Evolutionary conservation across 2,329 filamentous ascomycete genomes (phyloP).

Genomic region (Seiridium cupressi): DNA sequence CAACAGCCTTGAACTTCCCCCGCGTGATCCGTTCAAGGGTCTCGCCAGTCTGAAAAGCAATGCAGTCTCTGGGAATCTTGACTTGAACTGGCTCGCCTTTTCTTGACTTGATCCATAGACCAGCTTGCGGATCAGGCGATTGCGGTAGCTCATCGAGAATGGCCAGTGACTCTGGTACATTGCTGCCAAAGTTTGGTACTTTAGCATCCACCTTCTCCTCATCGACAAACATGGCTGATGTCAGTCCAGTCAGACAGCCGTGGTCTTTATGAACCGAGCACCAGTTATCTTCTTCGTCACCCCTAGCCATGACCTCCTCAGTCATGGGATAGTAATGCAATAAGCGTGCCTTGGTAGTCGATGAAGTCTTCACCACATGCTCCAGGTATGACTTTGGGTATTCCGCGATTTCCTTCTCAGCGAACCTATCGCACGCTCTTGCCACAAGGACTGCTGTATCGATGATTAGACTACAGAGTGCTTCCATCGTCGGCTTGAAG

Average conservation of each 20-base stretch:
- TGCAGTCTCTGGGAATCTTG: conserved; percentile 83
- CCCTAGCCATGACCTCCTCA: conserved; percentile 28
- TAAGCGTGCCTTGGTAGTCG: conserved; percentile 85
- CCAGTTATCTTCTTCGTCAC: conserved; percentile 77
- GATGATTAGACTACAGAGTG: conserved; percentile 81
- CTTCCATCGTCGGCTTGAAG: conserved; percentile 71
- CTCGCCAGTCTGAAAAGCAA: conserved; percentile 96
- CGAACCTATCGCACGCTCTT: conserved; percentile 84
- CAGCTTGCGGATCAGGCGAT: conserved; percentile 81
- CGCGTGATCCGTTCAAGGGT: conserved; percentile 85
- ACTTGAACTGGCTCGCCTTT: conserved; percentile 84
- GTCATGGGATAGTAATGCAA: conserved; percentile 86
- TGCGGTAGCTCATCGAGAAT: conserved; percentile 67
- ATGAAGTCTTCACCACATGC: conserved; percentile 79
- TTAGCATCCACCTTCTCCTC: conserved; percentile 49
- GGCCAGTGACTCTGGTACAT: conserved; percentile 31
- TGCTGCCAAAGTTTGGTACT: conserved; percentile 32
- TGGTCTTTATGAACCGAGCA: conserved; percentile 90
- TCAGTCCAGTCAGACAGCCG: conserved; percentile 89
- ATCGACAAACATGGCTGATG: conserved; percentile 94
- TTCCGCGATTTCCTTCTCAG: conserved; percentile 70
- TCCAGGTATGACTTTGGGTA: conserved; percentile 82
- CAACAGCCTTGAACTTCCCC: conserved; percentile 91
- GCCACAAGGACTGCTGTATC: conserved; percentile 88
- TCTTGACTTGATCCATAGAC: conserved; percentile 91